phyloP scores from a whole-genome alignment of 1,284 basidiomycete genomes.

The Exobasidium cylindrosporum region DNA sequence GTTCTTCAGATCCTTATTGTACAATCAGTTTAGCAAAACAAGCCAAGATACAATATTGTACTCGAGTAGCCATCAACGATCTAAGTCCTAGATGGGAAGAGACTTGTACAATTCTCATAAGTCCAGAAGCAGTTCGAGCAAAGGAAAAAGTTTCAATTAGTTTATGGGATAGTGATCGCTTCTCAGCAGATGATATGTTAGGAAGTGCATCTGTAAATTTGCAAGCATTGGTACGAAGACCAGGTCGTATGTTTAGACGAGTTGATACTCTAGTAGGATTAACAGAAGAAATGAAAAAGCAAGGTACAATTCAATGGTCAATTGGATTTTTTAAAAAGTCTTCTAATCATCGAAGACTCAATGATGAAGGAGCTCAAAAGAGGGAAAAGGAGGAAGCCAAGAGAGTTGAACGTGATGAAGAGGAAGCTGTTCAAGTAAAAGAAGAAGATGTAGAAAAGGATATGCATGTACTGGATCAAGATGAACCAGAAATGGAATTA shows the following conservation, averaged over 20 bases:
- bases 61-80: slow-evolving; percentile 34
- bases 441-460: slow-evolving; percentile 8
- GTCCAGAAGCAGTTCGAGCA: slow-evolving; percentile 29
- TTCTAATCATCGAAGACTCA: slow-evolving; percentile 10
- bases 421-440: background rate
- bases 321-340: slow-evolving; percentile 33
- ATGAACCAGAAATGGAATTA: background rate
- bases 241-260: slow-evolving; percentile 21
- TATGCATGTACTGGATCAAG: slow-evolving; percentile 2
- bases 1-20: slow-evolving; percentile 36
- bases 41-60: slow-evolving; percentile 34
- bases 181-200: slow-evolving; percentile 58
- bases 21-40: slow-evolving; percentile 28
- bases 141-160: slow-evolving; percentile 42
- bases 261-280: slow-evolving; percentile 24
- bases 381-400: slow-evolving; percentile 7
- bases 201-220: slow-evolving; percentile 57
- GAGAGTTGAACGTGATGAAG: background rate
- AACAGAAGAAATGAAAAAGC: slow-evolving; percentile 36
- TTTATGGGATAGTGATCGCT: slow-evolving; percentile 57
- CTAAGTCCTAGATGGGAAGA: slow-evolving; percentile 39
- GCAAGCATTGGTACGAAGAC: slow-evolving; percentile 52
- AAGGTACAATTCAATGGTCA: slow-evolving; percentile 25
- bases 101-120: slow-evolving; percentile 28
- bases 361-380: slow-evolving; percentile 3